These are phyloP conservation scores for Clonostachys sp. DNA, from an alignment of 2,329 filamentous ascomycete species.

Conservation along the genomic window DNA sequence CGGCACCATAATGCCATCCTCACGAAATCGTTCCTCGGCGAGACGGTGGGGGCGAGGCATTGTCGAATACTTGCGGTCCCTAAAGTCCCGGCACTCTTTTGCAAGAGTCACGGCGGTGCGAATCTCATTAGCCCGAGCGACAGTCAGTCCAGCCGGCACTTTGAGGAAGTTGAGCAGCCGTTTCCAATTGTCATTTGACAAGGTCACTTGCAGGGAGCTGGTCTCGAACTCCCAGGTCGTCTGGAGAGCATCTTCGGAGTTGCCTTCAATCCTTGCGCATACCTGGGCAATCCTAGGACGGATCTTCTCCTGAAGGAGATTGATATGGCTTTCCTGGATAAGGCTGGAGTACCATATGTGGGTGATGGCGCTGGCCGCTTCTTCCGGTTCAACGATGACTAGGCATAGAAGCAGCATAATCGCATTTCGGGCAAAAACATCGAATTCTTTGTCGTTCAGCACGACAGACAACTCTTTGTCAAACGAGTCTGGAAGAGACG, in stretches of 20 bases:
- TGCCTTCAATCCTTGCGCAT: background rate
- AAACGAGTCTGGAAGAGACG: slow-evolving; percentile 20
- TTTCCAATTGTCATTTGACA: slow-evolving; percentile 1
- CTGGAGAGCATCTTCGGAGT: background rate
- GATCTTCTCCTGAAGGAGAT: slow-evolving; percentile 8
- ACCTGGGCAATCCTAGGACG: background rate
- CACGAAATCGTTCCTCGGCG: slow-evolving; percentile 5
- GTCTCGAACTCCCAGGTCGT: background rate
- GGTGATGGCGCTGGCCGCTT: slow-evolving; percentile 4
- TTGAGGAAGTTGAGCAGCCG: background rate
- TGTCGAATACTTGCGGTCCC: background rate
- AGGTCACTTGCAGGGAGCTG: background rate
- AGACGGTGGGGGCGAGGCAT: slow-evolving; percentile 5
- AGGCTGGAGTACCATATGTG: slow-evolving; percentile 7
- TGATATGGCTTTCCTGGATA: slow-evolving; percentile 3
- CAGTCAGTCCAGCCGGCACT: background rate
- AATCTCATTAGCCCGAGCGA: background rate
- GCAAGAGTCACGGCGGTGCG: background rate
- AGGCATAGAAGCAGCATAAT: slow-evolving; percentile 26
- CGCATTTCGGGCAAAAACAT: slow-evolving; percentile 25
- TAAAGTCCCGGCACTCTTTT: background rate
- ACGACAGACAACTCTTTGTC: slow-evolving; percentile 6
- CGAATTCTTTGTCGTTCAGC: background rate
- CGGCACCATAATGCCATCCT: slow-evolving; percentile 13
- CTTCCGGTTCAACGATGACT: slow-evolving; percentile 1